These are phyloP conservation scores for Myxozyma lipomycoides DNA, from an alignment of 805 yeast genomes.

Conservation along the genomic window DNA sequence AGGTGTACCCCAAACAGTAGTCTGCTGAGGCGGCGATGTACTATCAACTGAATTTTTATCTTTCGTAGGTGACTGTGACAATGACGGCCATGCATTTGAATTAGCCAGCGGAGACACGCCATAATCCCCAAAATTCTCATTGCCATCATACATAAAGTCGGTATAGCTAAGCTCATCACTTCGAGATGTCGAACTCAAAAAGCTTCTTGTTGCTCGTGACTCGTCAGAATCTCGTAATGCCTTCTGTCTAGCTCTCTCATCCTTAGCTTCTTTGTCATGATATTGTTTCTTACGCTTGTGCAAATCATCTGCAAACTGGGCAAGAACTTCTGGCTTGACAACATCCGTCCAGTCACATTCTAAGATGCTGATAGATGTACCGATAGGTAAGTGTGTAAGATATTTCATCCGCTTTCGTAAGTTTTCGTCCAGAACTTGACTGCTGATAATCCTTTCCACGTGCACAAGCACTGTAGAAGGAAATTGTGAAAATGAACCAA, in stretches of 20 bases:
- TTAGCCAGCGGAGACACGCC: constrained; percentile 6
- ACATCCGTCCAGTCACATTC: constrained; percentile 75
- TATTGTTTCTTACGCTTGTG: constrained; percentile 52
- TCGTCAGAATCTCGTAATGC: constrained; percentile 54
- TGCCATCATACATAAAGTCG: neutral
- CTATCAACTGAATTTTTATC: constrained; percentile 6
- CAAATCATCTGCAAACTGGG: constrained; percentile 52
- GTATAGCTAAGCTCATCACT: neutral
- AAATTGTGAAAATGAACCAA: constrained; percentile 57
- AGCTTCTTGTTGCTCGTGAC: neutral
- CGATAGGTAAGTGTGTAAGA: constrained; percentile 75
- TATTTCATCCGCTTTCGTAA: constrained; percentile 62
- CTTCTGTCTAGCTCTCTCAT: constrained; percentile 52
- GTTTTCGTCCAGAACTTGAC: constrained; percentile 59
- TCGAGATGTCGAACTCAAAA: neutral
- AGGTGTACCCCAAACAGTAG: constrained; percentile 77
- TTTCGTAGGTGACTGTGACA: constrained; percentile 15
- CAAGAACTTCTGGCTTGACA: constrained; percentile 45
- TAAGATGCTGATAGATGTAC: constrained; percentile 75
- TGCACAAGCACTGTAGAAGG: constrained; percentile 62
- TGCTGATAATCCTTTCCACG: constrained; percentile 68
- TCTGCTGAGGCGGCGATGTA: constrained; percentile 29
- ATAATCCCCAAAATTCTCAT: neutral
- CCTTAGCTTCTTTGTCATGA: constrained; percentile 58
- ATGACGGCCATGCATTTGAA: constrained; percentile 32